phyloP scores from a whole-genome alignment of 495 filamentous ascomycete species.

The Aspergillus bridgeri region DNA sequence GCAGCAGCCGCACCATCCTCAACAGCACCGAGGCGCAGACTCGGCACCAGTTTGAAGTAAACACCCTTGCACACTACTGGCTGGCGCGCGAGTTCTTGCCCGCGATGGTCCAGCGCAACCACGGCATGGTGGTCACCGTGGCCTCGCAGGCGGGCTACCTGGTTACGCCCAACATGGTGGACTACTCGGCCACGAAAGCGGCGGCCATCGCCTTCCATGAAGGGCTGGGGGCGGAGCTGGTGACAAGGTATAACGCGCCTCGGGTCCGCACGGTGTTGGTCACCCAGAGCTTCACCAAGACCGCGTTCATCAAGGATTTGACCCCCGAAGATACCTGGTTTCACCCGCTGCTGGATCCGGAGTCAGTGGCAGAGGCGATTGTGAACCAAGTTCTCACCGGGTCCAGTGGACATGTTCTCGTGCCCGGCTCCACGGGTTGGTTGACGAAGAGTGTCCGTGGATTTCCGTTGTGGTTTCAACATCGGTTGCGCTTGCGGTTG shows the following conservation, averaged over 20 bases:
- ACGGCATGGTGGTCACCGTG: conserved; percentile 74
- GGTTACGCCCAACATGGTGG: conserved; percentile 60
- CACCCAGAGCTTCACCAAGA: conserved; percentile 62
- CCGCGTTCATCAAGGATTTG: conserved; percentile 55
- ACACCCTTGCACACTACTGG: conserved; percentile 66
- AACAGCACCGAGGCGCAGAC: conserved; percentile 52
- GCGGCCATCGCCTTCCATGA: conserved; percentile 67
- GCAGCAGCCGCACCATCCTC: conserved; percentile 58
- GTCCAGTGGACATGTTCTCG: conserved; percentile 15
- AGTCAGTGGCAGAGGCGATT: conserved; percentile 64
- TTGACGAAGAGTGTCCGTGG: conserved; percentile 31
- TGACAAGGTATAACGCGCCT: conserved; percentile 57
- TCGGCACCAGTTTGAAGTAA: conserved; percentile 67
- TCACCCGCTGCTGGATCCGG: conserved; percentile 53
- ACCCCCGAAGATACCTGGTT: conserved; percentile 55
- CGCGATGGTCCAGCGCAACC: conserved; percentile 56
- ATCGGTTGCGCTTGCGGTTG: conserved; percentile 25
- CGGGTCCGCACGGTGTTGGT: conserved; percentile 63
- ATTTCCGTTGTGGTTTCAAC: conserved; percentile 45
- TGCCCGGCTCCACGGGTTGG: conserved; percentile 24
- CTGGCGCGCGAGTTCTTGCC: conserved; percentile 65
- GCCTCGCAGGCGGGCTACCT: conserved; percentile 60
- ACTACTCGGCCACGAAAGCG: conserved; percentile 67
- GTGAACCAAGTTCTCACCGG: conserved; percentile 56
- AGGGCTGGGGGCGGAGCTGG: conserved; percentile 61